phyloP scores from a whole-genome alignment of 2,329 filamentous ascomycete genomes.

The Pestalotiopsis sp. region DNA sequence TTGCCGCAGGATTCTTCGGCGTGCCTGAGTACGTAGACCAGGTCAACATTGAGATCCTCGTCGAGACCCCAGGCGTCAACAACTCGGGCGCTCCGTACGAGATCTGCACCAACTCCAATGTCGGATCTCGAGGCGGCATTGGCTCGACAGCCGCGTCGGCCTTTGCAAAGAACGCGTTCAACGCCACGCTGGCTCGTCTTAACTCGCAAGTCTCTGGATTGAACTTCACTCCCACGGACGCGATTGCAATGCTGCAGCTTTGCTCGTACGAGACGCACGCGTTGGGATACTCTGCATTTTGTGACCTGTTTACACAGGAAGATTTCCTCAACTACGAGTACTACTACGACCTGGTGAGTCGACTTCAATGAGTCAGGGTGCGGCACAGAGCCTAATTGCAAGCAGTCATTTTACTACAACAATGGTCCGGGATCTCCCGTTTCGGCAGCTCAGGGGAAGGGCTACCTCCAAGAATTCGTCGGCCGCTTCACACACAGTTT shows the following conservation, averaged over 20 bases:
- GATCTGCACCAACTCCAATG: conserved; percentile 28
- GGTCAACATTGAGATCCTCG: conserved; percentile 36
- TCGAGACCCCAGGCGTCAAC: conserved; percentile 30
- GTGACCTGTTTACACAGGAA: conserved; percentile 40
- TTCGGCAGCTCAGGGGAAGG: conserved; percentile 33
- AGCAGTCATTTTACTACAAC: conserved; percentile 32
- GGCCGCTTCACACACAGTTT: conserved; percentile 32
- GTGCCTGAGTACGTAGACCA: conserved; percentile 34
- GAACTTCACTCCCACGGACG: conserved; percentile 35
- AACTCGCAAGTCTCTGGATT: conserved; percentile 31
- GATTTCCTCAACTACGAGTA: conserved; percentile 47
- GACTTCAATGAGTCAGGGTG: too few species aligned
- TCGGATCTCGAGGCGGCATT: conserved; percentile 24
- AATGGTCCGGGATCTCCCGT: conserved; percentile 35
- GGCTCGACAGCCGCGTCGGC: conserved; percentile 23
- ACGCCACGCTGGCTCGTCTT: conserved; percentile 29
- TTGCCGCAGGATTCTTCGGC: conserved; percentile 35
- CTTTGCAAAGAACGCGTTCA: conserved; percentile 30
- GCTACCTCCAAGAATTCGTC: conserved; percentile 35
- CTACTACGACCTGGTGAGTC: conserved; percentile 41
- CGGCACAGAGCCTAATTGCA: conserved; percentile 1
- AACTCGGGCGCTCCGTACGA: conserved; percentile 33
- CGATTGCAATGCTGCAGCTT: conserved; percentile 41
- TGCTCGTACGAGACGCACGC: conserved; percentile 37
- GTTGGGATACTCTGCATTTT: conserved; percentile 45